phyloP scores from a whole-genome alignment of 805 yeast genomes.

The Starmerella cellae region DNA sequence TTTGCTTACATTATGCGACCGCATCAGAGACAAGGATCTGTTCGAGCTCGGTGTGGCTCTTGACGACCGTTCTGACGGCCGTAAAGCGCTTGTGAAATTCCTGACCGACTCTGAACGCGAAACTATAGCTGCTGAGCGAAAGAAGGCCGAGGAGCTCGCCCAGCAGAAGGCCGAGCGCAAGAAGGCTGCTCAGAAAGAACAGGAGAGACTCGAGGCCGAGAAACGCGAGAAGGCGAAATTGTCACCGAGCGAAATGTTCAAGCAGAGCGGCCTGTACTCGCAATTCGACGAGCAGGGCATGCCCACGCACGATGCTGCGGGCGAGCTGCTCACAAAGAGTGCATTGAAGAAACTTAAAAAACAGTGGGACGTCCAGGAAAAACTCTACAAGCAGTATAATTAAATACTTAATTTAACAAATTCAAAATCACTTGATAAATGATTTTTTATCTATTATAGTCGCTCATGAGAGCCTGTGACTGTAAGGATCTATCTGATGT shows the following conservation, averaged over 20 bases:
- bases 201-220: constrained; percentile 36
- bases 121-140: constrained; percentile 45
- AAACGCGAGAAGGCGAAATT: constrained; percentile 60
- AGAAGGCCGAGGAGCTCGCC: constrained; percentile 42
- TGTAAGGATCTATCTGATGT: background rate
- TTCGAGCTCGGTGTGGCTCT: constrained; percentile 66
- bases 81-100: constrained; percentile 73
- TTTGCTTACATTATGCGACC: constrained; percentile 60
- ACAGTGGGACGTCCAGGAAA: constrained; percentile 66
- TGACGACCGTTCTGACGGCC: constrained; percentile 73
- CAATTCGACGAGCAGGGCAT: constrained; percentile 80
- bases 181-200: constrained; percentile 26
- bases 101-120: constrained; percentile 54
- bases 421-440: no score
- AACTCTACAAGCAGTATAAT: constrained; percentile 56
- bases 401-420: no score
- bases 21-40: constrained; percentile 57
- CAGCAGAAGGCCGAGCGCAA: constrained; percentile 47
- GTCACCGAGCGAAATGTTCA: constrained; percentile 61
- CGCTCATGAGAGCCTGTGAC: no score
- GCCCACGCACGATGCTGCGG: constrained; percentile 62
- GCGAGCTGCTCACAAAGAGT: constrained; percentile 69
- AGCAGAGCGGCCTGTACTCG: constrained; percentile 33
- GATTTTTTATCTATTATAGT: background rate
- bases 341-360: constrained; percentile 70